Base-by-base conservation (phyloP, 371 early-diverging fungal species). In the Rhizopus microsporus region DNA sequence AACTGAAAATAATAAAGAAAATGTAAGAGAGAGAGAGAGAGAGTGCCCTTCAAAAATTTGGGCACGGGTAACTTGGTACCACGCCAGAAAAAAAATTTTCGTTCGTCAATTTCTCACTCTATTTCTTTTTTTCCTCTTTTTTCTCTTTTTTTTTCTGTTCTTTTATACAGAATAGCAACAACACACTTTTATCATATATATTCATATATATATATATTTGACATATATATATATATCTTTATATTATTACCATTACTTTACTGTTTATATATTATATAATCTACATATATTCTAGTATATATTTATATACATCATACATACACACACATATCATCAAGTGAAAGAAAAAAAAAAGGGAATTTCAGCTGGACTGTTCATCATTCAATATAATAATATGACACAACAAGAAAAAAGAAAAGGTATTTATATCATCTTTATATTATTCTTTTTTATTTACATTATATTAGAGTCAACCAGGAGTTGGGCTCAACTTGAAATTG, bases 401-500 rank as follows among this genome's bases (percentile, higher is more conserved):
- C 38, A 37, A 37, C 38, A 37, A 37, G 10, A 37, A 37, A 37
- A 10, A 3, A 37, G 7, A 37, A 37, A 37, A 37, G 38, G 38
- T 37, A 37, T 5, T 7, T 13, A 37, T 37, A 37, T 13, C 13
- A 10, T 37, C 7, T 37, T 37, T 10, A 37, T 37, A 10, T 5
- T 10, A 3, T 3, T 17, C 8, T 33, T 9, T 33, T 17, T n/a
- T 7, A 8, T 4, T 35, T 51, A 51, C 33, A 17, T 52, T n/a
- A 52, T 2, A 31, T 7, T 50, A 32, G 51, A 17, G 39, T 16
- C 56, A 56, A 55, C 52, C 37, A 65, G 35, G 47, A 59, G 56
- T 56, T 51, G 33, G 12, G 30, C 29, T 29, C 69, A 71, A 48
- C 61, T 78, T 31, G 78, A 78, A 52, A 57, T 78, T 23, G 73